phyloP scores from a whole-genome alignment of 768 basidiomycete species.

The Mycena maculata region DNA sequence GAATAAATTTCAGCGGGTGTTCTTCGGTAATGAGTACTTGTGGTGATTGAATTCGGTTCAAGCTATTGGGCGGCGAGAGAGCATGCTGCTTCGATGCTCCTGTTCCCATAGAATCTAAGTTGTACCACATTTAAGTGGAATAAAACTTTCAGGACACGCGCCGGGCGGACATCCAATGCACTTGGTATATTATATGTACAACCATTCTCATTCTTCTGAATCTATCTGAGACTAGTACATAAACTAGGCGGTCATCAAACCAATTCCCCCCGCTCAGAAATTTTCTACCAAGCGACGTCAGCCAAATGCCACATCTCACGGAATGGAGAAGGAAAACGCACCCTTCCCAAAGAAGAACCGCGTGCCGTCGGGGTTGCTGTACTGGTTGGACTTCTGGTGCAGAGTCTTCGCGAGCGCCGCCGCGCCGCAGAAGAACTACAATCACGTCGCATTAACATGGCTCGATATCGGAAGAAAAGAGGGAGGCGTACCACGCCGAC shows the following conservation, averaged over 20 bases:
- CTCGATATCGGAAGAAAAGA: background rate
- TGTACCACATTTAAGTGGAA: too few species aligned
- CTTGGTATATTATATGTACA: background rate
- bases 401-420: conserved; percentile 74
- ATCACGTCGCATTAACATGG: too few species aligned
- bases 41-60: too few species aligned
- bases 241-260: background rate
- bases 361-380: conserved; percentile 80
- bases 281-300: background rate
- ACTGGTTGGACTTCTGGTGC: conserved; percentile 87
- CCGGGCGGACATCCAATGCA: background rate
- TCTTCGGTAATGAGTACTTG: too few species aligned
- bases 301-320: background rate
- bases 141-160: too few species aligned
- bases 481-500: conserved; percentile 77
- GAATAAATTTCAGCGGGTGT: too few species aligned
- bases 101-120: too few species aligned
- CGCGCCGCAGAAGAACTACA: conserved; percentile 91
- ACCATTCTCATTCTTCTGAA: background rate
- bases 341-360: conserved; percentile 94
- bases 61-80: too few species aligned
- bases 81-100: too few species aligned
- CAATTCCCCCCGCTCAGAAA: background rate
- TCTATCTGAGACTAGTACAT: background rate
- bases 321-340: conserved; percentile 45